Conservation (phyloP, 768 basidiomycete species). For the Boletus rubropictus region DNA sequence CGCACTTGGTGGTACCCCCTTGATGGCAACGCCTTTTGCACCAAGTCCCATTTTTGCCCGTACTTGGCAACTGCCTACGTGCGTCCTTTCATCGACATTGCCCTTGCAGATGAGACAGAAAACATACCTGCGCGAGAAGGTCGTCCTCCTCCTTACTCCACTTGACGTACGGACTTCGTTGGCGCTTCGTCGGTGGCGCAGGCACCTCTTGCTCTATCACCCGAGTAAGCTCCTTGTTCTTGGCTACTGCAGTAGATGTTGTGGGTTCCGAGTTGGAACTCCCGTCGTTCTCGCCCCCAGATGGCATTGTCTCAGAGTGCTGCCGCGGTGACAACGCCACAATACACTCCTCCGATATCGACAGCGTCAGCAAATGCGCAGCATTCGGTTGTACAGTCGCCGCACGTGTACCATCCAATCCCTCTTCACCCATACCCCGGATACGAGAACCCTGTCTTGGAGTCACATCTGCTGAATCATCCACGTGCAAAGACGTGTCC, state of each 20-base stretch:
- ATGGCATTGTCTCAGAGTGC: conserved; percentile 7
- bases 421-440: conserved; percentile 1
- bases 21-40: conserved; percentile 37
- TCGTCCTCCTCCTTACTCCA: conserved; percentile 42
- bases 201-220: conserved; percentile 27
- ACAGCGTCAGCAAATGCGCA: background rate
- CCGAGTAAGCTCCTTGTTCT: conserved; percentile 21
- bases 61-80: conserved; percentile 35
- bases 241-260: background rate
- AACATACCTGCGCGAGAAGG: conserved; percentile 32
- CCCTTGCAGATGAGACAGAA: background rate
- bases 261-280: background rate
- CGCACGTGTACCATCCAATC: background rate
- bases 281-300: conserved; percentile 1
- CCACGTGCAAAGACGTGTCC: background rate
- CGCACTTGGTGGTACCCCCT: conserved; percentile 41
- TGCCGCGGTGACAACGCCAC: conserved; percentile 5
- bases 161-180: conserved; percentile 37
- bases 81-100: background rate
- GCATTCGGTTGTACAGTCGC: background rate
- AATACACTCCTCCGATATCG: conserved; percentile 1
- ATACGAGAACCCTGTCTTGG: conserved; percentile 14
- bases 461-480: conserved; percentile 11
- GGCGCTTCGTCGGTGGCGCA: conserved; percentile 27
- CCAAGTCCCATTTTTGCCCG: conserved; percentile 37